Base-by-base conservation (phyloP, 2,329 filamentous ascomycete species). In the Pseudocercospora fuligena region DNA sequence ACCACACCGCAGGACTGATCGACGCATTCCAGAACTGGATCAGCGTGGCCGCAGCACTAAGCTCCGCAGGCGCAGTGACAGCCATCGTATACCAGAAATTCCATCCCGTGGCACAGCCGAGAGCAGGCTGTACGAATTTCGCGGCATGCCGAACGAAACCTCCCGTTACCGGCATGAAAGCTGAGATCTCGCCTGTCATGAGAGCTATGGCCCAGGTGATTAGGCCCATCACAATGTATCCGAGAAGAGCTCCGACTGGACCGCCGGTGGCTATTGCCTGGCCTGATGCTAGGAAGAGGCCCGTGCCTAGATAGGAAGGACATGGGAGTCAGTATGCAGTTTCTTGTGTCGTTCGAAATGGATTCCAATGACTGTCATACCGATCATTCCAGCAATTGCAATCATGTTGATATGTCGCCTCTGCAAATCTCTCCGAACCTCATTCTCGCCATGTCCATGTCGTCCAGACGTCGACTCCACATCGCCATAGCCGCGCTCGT, bases 181-280 rank as follows among this genome's bases (percentile, higher is more conserved):
- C 71, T 0, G 75, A 74, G 64, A 82, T 77, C 63, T 82, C 80
- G 5, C 76, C 79, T 5, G 79, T 74, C 7, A 75, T 73, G 12
- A 78, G 72, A 0, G 78, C 73, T 0, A 82, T 77, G 40, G 73
- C 75, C 9, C 72, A 75, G 0, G 77, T 77, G 3, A 76, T 70
- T 3, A 79, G 36, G 12, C 81, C 80, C 31, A 80, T 76, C 47
- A 80, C 73, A 0, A 73, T 49, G 62, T 82, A 82, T n/a, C 76
- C 79, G 8, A 82, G 66, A 5, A 75, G 36, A 1, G 70, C 68
- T 5, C 71, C 67, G 14, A 67, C 61, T 49, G 73, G 73, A 21
- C 73, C 73, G 23, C 65, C 70, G 25, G 64, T 68, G 5, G 63
- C 64, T 11, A 74, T 69, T 9, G 73, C 69, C 33, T 65, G 66